Conservation (phyloP, 2,329 filamentous ascomycete genomes). For the Fusarium graminum region DNA sequence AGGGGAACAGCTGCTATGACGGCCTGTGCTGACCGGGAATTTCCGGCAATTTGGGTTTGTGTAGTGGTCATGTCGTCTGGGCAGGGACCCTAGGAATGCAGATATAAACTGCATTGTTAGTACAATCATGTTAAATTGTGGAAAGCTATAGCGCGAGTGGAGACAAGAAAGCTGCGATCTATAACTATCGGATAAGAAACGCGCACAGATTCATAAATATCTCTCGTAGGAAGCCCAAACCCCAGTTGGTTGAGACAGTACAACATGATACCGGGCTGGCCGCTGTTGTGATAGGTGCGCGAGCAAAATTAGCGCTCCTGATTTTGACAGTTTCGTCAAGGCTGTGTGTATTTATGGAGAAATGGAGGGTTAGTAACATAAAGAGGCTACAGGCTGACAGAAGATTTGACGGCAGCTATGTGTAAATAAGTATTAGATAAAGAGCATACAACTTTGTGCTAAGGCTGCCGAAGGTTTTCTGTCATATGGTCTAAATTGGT, state of each 20-base stretch:
- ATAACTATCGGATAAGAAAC: background rate
- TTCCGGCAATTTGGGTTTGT: slow-evolving; percentile 26
- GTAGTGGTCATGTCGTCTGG: background rate
- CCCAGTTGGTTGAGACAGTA: background rate
- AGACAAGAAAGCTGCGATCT: background rate
- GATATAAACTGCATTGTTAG: too few species aligned
- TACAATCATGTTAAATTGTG: background rate
- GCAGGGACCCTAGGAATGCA: too few species aligned
- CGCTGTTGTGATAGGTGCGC: slow-evolving; percentile 38
- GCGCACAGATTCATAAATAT: too few species aligned
- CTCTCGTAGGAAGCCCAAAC: background rate
- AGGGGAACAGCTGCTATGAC: slow-evolving; percentile 10
- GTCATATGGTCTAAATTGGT: too few species aligned
- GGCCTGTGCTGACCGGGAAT: slow-evolving; percentile 28
- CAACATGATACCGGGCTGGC: slow-evolving; percentile 13
- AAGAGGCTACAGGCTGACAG: too few species aligned
- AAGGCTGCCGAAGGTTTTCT: too few species aligned
- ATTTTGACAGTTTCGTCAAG: slow-evolving; percentile 4
- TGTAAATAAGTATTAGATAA: too few species aligned
- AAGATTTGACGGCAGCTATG: too few species aligned
- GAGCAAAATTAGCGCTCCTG: slow-evolving; percentile 16
- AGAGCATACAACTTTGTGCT: too few species aligned
- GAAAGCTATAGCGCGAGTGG: background rate
- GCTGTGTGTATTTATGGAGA: slow-evolving; percentile 20
- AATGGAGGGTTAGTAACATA: slow-evolving; percentile 6